Evolutionary conservation across 1,139 yeast species (phyloP).

Genomic region (Pichia sp.): DNA sequence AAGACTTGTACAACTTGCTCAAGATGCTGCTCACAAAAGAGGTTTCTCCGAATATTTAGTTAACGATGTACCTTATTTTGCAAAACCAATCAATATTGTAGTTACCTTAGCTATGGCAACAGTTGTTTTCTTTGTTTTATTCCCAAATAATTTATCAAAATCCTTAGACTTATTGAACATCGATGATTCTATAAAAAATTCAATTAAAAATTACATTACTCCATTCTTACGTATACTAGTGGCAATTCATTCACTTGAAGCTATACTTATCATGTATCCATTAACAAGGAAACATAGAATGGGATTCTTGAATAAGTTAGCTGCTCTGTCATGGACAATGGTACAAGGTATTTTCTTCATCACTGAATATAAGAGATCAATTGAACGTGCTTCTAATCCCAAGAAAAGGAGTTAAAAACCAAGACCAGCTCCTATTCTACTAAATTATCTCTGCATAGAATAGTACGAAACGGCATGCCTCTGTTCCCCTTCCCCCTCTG

Average conservation of each 20-base stretch:
- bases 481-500: conserved; percentile 14
- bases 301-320: conserved; percentile 38
- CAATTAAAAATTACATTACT: conserved; percentile 7
- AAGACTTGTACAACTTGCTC: conserved; percentile 61
- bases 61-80: conserved; percentile 30
- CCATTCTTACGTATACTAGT: conserved; percentile 28
- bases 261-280: conserved; percentile 38
- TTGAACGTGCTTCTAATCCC: conserved; percentile 15
- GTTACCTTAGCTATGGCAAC: conserved; percentile 24
- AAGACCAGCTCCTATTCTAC: not conserved
- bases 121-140: conserved; percentile 19
- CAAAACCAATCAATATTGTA: conserved; percentile 4
- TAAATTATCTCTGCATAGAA: conserved; percentile 15
- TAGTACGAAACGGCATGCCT: conserved; percentile 16
- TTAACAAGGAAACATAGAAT: conserved; percentile 46
- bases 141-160: conserved; percentile 28
- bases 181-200: conserved; percentile 4
- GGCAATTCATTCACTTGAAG: conserved; percentile 42
- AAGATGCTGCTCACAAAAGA: conserved; percentile 56
- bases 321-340: conserved; percentile 44
- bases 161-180: conserved; percentile 26
- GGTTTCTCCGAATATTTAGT: conserved; percentile 57
- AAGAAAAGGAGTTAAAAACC: conserved; percentile 6
- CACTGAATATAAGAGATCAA: conserved; percentile 34
- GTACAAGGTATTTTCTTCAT: conserved; percentile 51